Evolutionary conservation across 2,329 filamentous ascomycete genomes (phyloP), one percentile per base, ranked within the genome.

Genomic region (Hypoxylon sp.): DNA sequence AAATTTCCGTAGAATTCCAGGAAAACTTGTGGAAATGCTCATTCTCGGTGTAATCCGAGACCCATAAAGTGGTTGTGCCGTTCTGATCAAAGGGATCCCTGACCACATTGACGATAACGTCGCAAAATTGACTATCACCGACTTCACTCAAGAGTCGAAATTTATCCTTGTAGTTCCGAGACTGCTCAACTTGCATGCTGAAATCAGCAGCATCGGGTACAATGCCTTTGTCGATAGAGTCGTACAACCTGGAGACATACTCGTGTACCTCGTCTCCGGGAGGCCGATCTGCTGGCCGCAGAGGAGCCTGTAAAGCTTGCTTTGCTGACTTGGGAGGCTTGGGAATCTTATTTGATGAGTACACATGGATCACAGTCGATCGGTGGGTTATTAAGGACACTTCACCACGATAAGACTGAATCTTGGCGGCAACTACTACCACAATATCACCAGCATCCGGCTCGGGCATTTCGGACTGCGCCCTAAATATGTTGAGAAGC

Each of bases 21-120:
- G 75, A 73, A 53, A 81, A 88, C 37, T 89, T 79, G 70, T 85
- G 90, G 64, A 98, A 89, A 0, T 75, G 66, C 0, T 83, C 75
- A 74, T 98, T 93, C 55, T 87, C 81, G 0, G 94, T 97, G 78
- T 94, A 97, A 79, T 98, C 94, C 0, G 92, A 92, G 17, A 97
- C 82, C 83, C 94, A 94, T 0, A 97, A 70, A 4, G 88, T 87
- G 11, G 87, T 80, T 63, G 80, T 86, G 26, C 86, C 83, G 22
- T 77, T 75, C 5, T 73, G 19, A 31, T 83, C 80, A 47, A 78
- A 83, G 0, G 86, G 85, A 1, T 82, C 79, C 50, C 78, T 83
- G 51, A 94, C 86, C 2, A 97, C 88, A 75, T 94, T 87, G 1
- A 87, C 94, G 17, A 93, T 82, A 1, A 97, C 76, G 76, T 97